Percentiles rank a stretch among this genome's conserved stretches.
These are phyloP conservation scores for Pseudophaeomoniella oleicola DNA, from an alignment of 2,329 filamentous ascomycete species.

Conservation along the genomic window DNA sequence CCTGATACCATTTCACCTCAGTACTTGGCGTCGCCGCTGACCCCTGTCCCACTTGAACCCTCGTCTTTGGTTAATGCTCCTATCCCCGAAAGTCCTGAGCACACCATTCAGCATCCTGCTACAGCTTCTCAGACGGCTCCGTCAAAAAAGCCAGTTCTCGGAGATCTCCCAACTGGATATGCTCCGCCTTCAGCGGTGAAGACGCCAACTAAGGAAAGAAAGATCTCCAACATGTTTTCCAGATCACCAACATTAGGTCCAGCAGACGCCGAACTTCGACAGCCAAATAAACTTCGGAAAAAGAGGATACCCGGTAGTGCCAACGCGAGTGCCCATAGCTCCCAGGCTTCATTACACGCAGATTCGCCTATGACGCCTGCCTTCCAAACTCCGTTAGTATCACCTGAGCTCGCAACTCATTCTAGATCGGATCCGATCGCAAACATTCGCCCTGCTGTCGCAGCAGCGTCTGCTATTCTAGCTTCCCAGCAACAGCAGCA, in stretches of 20 bases:
- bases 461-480: conserved; percentile 16
- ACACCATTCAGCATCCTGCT: not conserved
- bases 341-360: conserved; percentile 57
- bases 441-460: conserved; percentile 15
- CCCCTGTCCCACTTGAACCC: conserved; percentile 3
- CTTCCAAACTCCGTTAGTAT: conserved; percentile 16
- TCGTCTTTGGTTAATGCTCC: not conserved
- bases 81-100: not conserved
- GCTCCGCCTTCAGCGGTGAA: conserved; percentile 17
- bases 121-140: not conserved
- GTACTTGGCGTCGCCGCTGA: conserved; percentile 4
- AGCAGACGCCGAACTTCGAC: conserved; percentile 32
- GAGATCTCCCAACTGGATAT: conserved; percentile 1
- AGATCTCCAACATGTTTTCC: conserved; percentile 53
- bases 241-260: conserved; percentile 47
- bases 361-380: conserved; percentile 16
- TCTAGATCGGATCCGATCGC: conserved; percentile 14
- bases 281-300: conserved; percentile 85
- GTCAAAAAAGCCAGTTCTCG: not conserved
- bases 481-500: conserved; percentile 12
- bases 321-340: conserved; percentile 83
- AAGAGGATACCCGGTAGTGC: conserved; percentile 61
- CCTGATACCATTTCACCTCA: conserved; percentile 7
- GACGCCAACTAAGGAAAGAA: conserved; percentile 53
- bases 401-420: conserved; percentile 17